phyloP scores from a whole-genome alignment of 2,329 filamentous ascomycete species.

The Aureobasidium sp. region DNA sequence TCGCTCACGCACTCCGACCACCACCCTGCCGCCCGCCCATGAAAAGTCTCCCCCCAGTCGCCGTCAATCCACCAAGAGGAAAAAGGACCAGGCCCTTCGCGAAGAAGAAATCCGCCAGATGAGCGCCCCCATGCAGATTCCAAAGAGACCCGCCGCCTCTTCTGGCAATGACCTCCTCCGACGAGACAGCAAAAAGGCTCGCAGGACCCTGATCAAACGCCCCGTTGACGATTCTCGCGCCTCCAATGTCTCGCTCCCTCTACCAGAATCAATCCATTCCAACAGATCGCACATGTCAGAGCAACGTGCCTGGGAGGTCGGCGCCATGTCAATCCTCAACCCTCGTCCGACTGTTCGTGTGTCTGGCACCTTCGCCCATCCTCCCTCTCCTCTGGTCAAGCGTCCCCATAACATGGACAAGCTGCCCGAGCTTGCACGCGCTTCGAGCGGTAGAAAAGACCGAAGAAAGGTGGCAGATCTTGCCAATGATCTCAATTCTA shows the following conservation, averaged over 20 bases:
- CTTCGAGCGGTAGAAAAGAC: constrained; percentile 35
- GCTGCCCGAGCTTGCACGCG: constrained; percentile 20
- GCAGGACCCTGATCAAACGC: constrained; percentile 54
- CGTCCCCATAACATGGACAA: constrained; percentile 14
- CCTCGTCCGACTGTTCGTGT: constrained; percentile 73
- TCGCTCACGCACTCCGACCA: not conserved
- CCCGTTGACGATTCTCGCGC: constrained; percentile 36
- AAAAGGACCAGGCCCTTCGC: constrained; percentile 65
- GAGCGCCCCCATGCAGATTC: constrained; percentile 60
- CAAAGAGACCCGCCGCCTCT: constrained; percentile 50
- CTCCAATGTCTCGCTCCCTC: constrained; percentile 69
- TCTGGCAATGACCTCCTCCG: constrained; percentile 46
- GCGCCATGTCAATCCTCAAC: constrained; percentile 70
- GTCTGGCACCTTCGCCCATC: constrained; percentile 24
- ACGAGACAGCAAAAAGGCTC: constrained; percentile 60
- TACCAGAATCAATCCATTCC: constrained; percentile 67
- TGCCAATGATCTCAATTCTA: constrained; percentile 78
- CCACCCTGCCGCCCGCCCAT: not conserved
- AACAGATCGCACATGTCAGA: constrained; percentile 70
- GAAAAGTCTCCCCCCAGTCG: constrained; percentile 49
- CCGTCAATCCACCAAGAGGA: constrained; percentile 66
- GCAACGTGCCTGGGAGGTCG: constrained; percentile 70
- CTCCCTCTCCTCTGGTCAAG: not conserved
- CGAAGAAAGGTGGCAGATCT: constrained; percentile 60
- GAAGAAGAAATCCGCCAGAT: constrained; percentile 86